These are phyloP conservation scores for Syncephalastrum racemosum DNA, from an alignment of 371 early-diverging fungal species.

Conservation along the genomic window DNA sequence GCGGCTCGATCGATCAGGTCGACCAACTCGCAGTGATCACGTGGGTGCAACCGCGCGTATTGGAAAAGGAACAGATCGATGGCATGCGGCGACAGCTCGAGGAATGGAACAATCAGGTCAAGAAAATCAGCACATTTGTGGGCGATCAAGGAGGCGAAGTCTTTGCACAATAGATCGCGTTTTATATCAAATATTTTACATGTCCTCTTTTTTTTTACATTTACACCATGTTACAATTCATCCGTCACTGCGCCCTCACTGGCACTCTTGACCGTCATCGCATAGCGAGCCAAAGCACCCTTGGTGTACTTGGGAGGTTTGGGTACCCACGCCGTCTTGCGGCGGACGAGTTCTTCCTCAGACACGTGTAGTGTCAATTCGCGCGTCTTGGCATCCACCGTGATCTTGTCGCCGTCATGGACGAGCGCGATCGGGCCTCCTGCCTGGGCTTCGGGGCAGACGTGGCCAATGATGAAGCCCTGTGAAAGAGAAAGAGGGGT, in stretches of 20 bases:
- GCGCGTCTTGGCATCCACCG: constrained; percentile 82
- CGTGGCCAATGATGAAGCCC: constrained; percentile 98
- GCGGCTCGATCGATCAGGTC: constrained; percentile 95
- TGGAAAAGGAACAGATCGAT: constrained; percentile 88
- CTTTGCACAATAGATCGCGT: constrained; percentile 37
- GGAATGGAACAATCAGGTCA: constrained; percentile 56
- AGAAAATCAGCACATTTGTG: constrained; percentile 59
- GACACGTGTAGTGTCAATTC: constrained; percentile 74
- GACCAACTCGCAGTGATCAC: constrained; percentile 81
- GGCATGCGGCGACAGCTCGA: constrained; percentile 64
- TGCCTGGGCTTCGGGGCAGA: constrained; percentile 95
- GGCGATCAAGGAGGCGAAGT: constrained; percentile 60
- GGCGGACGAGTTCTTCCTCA: constrained; percentile 73
- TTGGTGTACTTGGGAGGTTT: constrained; percentile 84
- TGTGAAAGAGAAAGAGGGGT: constrained; percentile 16
- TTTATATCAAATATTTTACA: neutral
- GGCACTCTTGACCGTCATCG: constrained; percentile 82
- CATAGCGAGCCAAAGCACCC: constrained; percentile 90
- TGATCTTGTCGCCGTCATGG: constrained; percentile 81
- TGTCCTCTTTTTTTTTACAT: too few species aligned
- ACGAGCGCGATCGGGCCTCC: constrained; percentile 96
- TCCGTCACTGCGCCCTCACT: constrained; percentile 87
- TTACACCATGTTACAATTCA: constrained; percentile 38
- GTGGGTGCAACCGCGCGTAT: constrained; percentile 97
- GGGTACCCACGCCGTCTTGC: constrained; percentile 70